Base-by-base conservation (phyloP, 2,329 filamentous ascomycete genomes). In the Diplodia intermedia region DNA sequence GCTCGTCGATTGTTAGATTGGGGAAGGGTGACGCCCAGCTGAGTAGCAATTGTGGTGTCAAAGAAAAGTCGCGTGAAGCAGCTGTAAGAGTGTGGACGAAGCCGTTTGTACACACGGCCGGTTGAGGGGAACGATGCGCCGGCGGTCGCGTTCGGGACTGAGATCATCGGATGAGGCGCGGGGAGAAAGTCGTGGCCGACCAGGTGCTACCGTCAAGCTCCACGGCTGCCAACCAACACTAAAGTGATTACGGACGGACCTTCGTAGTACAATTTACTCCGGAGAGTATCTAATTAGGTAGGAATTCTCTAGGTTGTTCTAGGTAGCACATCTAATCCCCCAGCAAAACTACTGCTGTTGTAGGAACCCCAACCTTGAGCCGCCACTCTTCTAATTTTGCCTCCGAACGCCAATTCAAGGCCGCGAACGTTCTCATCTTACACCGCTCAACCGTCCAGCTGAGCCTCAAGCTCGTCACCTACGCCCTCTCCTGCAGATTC, bases 381-480 rank as follows among this genome's bases (percentile, higher is more conserved):
- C 23, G 47, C 60, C 29, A 7, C 4, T 38, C 29, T 63, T 14
- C 40, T 18, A 36, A 33, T n/a, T 12, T 23, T 50, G 57, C 40
- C 11, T 26, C 43, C 31, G 8, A 62, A 12, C n/a, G 23, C 47
- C 40, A 33, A 62, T 50, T 1, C 26, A 12, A 49, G 23, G 26
- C 38, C 20, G n/a, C 29, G 43, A 50, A 12, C 18, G 3, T 31
- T 50, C 5, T 26, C 18, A 29, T n/a, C 8, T 31, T n/a, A 18
- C 53, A 38, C 3, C 23, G 12, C 23, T 56, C 38, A 67, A n/a
- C 76, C 80, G 75, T 88, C 86, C 29, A 85, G 76, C 72, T 84
- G 83, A 26, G 88, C 83, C 75, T 88, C 86, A 73, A 90, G 86
- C 79, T 91, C 89, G 75, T 90, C 88, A 68, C 85, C 83, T 69